Percentiles rank a stretch among this genome's conserved stretches.
Evolutionary conservation across 306 rosid genomes (phyloP).

Genomic region (Prunus mongolica): DNA sequence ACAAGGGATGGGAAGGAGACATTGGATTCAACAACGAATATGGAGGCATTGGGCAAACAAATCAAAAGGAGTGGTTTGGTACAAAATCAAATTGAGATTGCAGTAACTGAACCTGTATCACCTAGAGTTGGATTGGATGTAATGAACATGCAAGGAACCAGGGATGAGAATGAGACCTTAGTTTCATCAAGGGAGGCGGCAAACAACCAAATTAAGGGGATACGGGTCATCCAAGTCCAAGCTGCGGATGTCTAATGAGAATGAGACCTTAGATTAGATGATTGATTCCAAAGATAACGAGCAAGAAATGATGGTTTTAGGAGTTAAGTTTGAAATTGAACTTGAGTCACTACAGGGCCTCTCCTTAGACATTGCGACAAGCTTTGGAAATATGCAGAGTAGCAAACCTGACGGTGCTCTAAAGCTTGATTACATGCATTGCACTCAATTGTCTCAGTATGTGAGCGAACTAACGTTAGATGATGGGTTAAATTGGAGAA

Average conservation of each 20-base stretch:
- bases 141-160: neutral
- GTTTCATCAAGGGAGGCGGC: too few species aligned
- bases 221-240: neutral
- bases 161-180: neutral
- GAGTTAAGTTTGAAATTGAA: slow-evolving; percentile 40
- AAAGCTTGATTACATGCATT: slow-evolving; percentile 27
- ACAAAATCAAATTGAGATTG: neutral
- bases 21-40: too few species aligned
- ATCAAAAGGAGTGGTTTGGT: neutral
- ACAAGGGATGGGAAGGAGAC: too few species aligned
- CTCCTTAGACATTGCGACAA: slow-evolving; percentile 28
- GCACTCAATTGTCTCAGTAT: slow-evolving; percentile 28
- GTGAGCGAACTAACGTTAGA: slow-evolving; percentile 57
- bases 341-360: slow-evolving; percentile 22
- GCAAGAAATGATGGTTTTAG: neutral
- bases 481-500: slow-evolving; percentile 91
- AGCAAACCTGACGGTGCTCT: slow-evolving; percentile 15
- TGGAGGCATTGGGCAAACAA: too few species aligned
- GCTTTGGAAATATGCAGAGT: slow-evolving; percentile 22
- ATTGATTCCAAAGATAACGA: too few species aligned
- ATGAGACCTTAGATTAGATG: neutral
- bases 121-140: neutral
- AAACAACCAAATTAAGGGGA: neutral
- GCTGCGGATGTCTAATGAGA: neutral
- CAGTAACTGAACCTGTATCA: neutral